These are phyloP conservation scores for Nepenthes mirabilis DNA, from an alignment of 148 eudicot genomes.

Conservation along the genomic window DNA sequence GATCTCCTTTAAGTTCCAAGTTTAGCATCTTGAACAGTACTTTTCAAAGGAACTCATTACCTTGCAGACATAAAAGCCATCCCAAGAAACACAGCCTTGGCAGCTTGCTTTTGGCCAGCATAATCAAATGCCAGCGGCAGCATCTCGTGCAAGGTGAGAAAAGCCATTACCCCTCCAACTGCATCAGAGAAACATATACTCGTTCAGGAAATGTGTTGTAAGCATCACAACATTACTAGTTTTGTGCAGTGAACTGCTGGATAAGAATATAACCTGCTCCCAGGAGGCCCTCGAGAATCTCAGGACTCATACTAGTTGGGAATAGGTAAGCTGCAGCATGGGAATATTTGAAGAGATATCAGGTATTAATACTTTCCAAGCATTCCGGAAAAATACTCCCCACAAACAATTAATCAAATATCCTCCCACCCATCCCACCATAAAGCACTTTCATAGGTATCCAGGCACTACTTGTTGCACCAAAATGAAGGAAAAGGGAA, in stretches of 20 bases:
- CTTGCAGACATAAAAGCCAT: slow-evolving; percentile 99
- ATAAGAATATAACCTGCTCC: slow-evolving; percentile 53
- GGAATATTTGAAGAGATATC: not conserved
- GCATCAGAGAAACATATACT: slow-evolving; percentile 11
- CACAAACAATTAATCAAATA: too few species aligned
- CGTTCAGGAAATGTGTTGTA: not conserved
- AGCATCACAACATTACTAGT: not conserved
- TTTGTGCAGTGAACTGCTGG: slow-evolving; percentile 2
- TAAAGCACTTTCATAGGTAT: too few species aligned
- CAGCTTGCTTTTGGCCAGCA: slow-evolving; percentile 94
- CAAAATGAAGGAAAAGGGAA: too few species aligned
- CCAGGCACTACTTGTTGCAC: too few species aligned
- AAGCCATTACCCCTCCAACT: slow-evolving; percentile 99
- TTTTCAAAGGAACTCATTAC: slow-evolving; percentile 19
- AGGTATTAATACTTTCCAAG: too few species aligned
- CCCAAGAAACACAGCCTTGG: slow-evolving; percentile 88
- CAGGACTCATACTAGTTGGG: slow-evolving; percentile 76
- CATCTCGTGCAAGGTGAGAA: slow-evolving; percentile 97
- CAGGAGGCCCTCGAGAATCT: slow-evolving; percentile 89
- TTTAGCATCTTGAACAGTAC: not conserved
- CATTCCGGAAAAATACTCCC: too few species aligned
- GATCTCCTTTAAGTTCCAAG: not conserved
- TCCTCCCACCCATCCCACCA: too few species aligned
- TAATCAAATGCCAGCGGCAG: slow-evolving; percentile 95
- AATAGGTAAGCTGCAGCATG: slow-evolving; percentile 69